Evolutionary conservation across 305 asterid species (phyloP).

Genomic region (Vinca major): DNA sequence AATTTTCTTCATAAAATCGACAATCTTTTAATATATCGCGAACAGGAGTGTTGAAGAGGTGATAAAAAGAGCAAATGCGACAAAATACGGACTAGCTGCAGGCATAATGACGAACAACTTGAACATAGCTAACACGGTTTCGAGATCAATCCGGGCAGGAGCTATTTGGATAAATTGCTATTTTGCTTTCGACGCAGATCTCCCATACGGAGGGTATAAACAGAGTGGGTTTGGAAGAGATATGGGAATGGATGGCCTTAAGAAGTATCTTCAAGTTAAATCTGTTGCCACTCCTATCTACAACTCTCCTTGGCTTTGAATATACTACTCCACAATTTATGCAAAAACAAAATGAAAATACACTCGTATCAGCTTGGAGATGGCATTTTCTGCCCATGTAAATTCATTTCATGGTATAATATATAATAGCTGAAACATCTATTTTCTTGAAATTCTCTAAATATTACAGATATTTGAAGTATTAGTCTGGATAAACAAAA

Average conservation of each 20-base stretch:
- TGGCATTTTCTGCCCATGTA: neutral
- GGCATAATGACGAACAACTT: constrained; percentile 63
- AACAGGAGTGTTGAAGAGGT: constrained; percentile 59
- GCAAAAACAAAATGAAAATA: neutral
- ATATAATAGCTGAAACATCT: too few species aligned
- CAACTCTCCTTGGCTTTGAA: constrained; percentile 69
- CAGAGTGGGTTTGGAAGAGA: constrained; percentile 75
- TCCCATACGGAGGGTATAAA: constrained; percentile 57
- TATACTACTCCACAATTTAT: too few species aligned
- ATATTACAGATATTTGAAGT: too few species aligned
- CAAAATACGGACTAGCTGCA: constrained; percentile 65
- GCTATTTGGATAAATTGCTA: constrained; percentile 66
- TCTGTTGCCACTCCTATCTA: constrained; percentile 56
- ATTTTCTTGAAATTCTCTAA: too few species aligned
- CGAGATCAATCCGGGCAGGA: constrained; percentile 59
- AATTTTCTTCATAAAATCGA: neutral
- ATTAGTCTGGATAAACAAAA: too few species aligned
- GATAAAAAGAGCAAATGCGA: constrained; percentile 48
- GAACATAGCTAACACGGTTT: constrained; percentile 62
- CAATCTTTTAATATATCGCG: neutral
- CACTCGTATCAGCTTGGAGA: neutral
- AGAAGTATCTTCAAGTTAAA: constrained; percentile 51
- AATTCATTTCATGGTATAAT: neutral
- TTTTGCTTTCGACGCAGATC: constrained; percentile 48
- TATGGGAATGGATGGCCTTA: constrained; percentile 53